These are phyloP conservation scores for Stemphylium vesicarium DNA, from an alignment of 2,329 filamentous ascomycete genomes.

Conservation along the genomic window DNA sequence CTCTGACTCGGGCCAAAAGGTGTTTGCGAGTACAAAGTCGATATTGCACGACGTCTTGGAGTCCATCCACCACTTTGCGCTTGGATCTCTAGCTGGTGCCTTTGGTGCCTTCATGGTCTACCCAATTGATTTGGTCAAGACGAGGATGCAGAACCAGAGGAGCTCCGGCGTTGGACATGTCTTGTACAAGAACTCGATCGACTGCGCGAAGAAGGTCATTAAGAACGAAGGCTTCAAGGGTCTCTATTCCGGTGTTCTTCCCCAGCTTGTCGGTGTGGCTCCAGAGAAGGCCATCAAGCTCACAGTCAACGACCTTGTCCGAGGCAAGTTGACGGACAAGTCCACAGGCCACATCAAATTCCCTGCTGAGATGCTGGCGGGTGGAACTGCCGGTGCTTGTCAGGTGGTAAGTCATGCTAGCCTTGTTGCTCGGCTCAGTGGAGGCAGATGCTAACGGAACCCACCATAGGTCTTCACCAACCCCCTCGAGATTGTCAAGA, in stretches of 20 bases:
- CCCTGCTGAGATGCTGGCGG: constrained; percentile 79
- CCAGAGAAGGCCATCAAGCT: constrained; percentile 99
- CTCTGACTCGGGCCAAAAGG: constrained; percentile 57
- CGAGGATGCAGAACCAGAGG: constrained; percentile 96
- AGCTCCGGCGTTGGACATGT: constrained; percentile 77
- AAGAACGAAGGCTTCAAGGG: constrained; percentile 89
- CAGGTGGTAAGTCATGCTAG: constrained; percentile 77
- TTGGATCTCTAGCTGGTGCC: constrained; percentile 89
- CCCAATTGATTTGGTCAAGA: constrained; percentile 98
- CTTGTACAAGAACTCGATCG: constrained; percentile 95
- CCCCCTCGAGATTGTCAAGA: constrained; percentile 98
- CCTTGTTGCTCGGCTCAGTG: not conserved
- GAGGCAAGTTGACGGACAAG: constrained; percentile 74
- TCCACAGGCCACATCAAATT: constrained; percentile 75
- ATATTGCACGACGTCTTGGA: constrained; percentile 71
- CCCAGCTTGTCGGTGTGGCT: constrained; percentile 96
- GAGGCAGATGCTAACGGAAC: constrained; percentile 15
- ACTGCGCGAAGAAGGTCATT: constrained; percentile 92
- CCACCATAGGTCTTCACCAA: constrained; percentile 83
- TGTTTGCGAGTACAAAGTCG: constrained; percentile 62
- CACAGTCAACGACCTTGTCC: constrained; percentile 94
- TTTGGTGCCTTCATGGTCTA: constrained; percentile 99
- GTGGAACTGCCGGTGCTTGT: constrained; percentile 87
- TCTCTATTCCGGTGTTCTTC: constrained; percentile 91
- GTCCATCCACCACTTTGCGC: constrained; percentile 86